A percentile compares a stretch with the other conserved stretches of the same genome.
Conservation (phyloP, 139 green algal species). For the Chlorella sorokiniana region DNA sequence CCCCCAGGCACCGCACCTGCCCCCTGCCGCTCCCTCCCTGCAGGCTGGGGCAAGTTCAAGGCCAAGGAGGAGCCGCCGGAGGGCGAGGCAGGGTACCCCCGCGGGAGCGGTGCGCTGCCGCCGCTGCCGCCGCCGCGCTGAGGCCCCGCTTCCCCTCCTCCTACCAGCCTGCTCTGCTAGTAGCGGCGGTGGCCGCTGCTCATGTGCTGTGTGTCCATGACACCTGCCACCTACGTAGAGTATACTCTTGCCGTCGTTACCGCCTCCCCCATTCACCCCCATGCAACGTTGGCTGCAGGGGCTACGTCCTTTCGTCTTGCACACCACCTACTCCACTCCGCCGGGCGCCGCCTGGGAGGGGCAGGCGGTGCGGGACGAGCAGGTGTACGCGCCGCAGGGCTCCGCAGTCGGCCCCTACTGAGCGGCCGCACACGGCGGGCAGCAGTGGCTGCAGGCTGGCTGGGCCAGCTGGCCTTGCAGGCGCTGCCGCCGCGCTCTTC, state of each 20-base stretch:
- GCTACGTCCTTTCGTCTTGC: constrained; percentile 8
- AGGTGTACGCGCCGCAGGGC: constrained; percentile 8
- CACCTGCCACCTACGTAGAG: not conserved
- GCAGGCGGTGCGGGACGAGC: constrained; percentile 24
- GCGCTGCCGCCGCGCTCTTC: too few relatives aligned
- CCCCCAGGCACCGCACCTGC: not conserved
- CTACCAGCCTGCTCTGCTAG: not conserved
- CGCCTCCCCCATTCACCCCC: not conserved
- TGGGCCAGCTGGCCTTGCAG: too few relatives aligned
- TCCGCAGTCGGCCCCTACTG: constrained; percentile 18
- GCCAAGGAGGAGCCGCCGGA: not conserved
- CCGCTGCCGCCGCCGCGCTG: too few relatives aligned
- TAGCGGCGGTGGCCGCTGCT: not conserved
- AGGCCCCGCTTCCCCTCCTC: not conserved
- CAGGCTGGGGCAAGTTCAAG: constrained; percentile 27
- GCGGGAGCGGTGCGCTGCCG: constrained; percentile 1
- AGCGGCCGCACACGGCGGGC: not conserved
- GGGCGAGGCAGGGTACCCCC: constrained; percentile 6
- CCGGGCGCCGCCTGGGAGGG: constrained; percentile 22
- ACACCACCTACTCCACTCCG: not conserved
- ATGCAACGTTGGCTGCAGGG: not conserved
- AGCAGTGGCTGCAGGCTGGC: too few relatives aligned
- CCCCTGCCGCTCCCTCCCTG: not conserved
- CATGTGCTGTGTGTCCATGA: too few relatives aligned
- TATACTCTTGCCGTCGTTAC: not conserved